Evolutionary conservation across 495 filamentous ascomycete species (phyloP), one percentile per base, ranked within the genome.

Genomic region (Neurospora sp.): DNA sequence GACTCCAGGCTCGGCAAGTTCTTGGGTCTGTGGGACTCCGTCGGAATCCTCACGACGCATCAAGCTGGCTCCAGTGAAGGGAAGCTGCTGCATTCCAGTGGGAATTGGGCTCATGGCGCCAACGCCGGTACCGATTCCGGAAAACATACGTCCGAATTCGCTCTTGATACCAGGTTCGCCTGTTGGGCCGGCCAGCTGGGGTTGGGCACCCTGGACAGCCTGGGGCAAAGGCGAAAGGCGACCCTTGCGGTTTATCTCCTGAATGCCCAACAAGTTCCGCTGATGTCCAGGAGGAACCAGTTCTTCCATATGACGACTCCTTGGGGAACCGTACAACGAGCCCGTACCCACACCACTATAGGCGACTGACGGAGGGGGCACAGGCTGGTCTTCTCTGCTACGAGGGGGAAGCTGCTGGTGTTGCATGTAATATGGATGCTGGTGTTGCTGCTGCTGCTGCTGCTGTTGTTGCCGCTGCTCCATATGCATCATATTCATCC

Each of bases 91-190:
- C 27, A 66, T 35, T 18, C 53, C 85, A 10, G 86, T 76, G 5
- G 87, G 84, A 14, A 87, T 85, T 1, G 84, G 84, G 75, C 85
- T 85, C 59, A 88, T 86, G 61, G 87, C 89, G 39, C 92, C 90
- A 7, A 94, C 90, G 53, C 94, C 94, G 81, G 91, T 94, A 46
- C 94, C 94, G 76, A 97, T 91, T 22, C 94, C 94, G 4, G 92
- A 91, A 82, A 97, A 97, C 83, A 97, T 95, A 40, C 92, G 88
- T 10, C 93, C 93, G 78, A 97, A 92, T 76, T 97, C 94, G 79
- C 90, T 94, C 85, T 97, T 97, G 77, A 97, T 94, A 11, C 89
- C 89, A 0, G 94, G 90, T 76, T 96, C 93, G 7, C 89, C 91
- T 31, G 89, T 88, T 3, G 92, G 91, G 16, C 91, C 91, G 41